Evolutionary conservation across 106 monocot genomes (phyloP), one percentile per base, ranked within the genome.

Genomic region (Allium sativum): DNA sequence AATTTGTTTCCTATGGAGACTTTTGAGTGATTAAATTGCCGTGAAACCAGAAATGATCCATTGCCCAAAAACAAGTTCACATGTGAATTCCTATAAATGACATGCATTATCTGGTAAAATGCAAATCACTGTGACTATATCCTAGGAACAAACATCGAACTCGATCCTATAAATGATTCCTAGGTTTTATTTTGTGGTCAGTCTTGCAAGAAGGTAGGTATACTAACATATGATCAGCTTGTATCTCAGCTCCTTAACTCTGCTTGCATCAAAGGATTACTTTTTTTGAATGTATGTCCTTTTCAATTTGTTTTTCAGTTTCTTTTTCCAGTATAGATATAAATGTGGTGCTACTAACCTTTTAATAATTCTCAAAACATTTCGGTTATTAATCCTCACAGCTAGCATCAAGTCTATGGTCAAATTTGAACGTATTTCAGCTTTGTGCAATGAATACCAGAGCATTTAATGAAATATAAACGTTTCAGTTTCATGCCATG

Each of bases 81-180:
- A n/a, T n/a, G n/a, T n/a, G n/a, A n/a, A n/a, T n/a, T n/a, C n/a
- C n/a, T n/a, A n/a, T n/a, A n/a, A n/a, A 42, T 57, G 46, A 58
- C 42, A 63, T 12, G 61, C 20, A 68, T 56, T 63, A 52, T 31
- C 5, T 31, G 31, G 31, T 31, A 31, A 31, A 31, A 31, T 87
- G 54, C 64, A 96, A 87, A 84, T 76, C 96, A 98, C 31, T 50
- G 78, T 65, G 59, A 56, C n/a, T 98, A 91, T 77, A 60, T 74
- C 21, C 76, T 78, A 10, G 80, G 83, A 54, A 63, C 17, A 10
- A 82, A 90, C 58, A 68, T 53, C 68, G 15, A 71, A 59, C 40
- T 65, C 66, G 47, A 19, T 48, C 31, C 42, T 56, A 56, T 72
- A 8, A 68, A 52, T 56, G 65, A 66, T 57, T 65, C 51, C 10